Conservation (phyloP, 305 asterid genomes). For the Fraxinus albicans region DNA sequence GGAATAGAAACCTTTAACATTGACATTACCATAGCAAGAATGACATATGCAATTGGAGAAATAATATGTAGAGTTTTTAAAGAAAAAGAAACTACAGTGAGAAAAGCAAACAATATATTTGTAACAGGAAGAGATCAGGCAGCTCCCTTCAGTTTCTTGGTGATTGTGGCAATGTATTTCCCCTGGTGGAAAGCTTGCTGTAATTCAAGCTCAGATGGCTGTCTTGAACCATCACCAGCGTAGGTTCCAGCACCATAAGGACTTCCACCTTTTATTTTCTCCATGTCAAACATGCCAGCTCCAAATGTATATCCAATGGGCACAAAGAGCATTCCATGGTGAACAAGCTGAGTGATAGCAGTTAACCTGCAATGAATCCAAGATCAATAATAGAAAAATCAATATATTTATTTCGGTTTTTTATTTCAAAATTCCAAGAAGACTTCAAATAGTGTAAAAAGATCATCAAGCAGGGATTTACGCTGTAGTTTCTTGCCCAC, state of each 20-base stretch:
- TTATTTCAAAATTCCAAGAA: not conserved
- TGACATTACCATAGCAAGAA: not conserved
- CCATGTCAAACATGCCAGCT: slow-evolving; percentile 59
- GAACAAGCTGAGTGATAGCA: slow-evolving; percentile 53
- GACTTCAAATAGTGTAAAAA: not conserved
- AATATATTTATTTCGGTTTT: not conserved
- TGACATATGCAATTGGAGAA: not conserved
- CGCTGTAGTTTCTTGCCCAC: slow-evolving; percentile 95
- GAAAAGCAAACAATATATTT: not conserved
- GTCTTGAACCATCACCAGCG: slow-evolving; percentile 56
- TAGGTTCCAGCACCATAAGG: slow-evolving; percentile 56
- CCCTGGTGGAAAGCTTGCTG: slow-evolving; percentile 53
- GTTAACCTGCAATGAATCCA: slow-evolving; percentile 34
- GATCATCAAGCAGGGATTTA: slow-evolving; percentile 30
- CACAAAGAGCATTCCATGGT: slow-evolving; percentile 55
- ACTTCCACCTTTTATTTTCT: slow-evolving; percentile 51
- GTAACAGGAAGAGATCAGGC: slow-evolving; percentile 19
- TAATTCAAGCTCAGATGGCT: slow-evolving; percentile 49
- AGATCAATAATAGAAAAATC: not conserved
- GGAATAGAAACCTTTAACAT: not conserved
- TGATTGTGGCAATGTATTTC: slow-evolving; percentile 38
- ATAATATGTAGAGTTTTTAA: not conserved
- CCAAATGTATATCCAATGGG: slow-evolving; percentile 56
- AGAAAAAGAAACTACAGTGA: not conserved
- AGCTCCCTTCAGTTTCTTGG: slow-evolving; percentile 49